Base-by-base conservation (phyloP, 805 yeast species). In the Lipomyces mesembrius region DNA sequence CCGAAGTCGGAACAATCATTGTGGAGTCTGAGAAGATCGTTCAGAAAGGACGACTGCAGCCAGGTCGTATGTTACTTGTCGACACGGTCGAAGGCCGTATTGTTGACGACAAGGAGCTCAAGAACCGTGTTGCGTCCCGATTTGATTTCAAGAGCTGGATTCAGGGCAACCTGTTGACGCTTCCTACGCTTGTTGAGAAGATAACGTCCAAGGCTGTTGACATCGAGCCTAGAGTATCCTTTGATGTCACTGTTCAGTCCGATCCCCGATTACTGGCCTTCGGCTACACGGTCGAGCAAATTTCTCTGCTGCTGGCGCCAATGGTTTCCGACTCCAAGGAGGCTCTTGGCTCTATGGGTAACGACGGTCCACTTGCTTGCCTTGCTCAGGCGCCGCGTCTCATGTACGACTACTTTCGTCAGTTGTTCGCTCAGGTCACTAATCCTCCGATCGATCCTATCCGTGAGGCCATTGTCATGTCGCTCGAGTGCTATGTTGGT, bases 391-490 rank as follows among this genome's bases (percentile, higher is more conserved):
- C 92, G 79, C 98, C 99, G 55, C 89, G 88, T 73, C 81, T 95
- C 70, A 82, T 92, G 70, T 94, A 90, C 78, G 99, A 95, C 76
- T 94, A 94, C 81, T 95, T 94, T 84, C 88, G 97, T 75, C 97
- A 94, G 79, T 84, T 94, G 76, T 94, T 94, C 81, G 99, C 99
- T 25, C 99, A 94, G 81, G 99, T 94, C 64, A 94, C 99, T 39
- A 94, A 94, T 81, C 99, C 99, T 65, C 98, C 99, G 60, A 95
- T 94, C 77, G 99, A 94, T 78, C 98, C 99, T 61, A 95, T 94
- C 74, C 88, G 98, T 79, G 99, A 94, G 81, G 88, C 89, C 67
- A 91, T 94, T 73, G 98, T 95, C 76, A 94, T 94, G 99, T 91
- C 97, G 12, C 84, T 95, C 73, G 97, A 94, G 79, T 94, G 99